Conservation (phyloP, 495 filamentous ascomycete genomes). For the Aspergillus sclerotiicarbonarius region DNA sequence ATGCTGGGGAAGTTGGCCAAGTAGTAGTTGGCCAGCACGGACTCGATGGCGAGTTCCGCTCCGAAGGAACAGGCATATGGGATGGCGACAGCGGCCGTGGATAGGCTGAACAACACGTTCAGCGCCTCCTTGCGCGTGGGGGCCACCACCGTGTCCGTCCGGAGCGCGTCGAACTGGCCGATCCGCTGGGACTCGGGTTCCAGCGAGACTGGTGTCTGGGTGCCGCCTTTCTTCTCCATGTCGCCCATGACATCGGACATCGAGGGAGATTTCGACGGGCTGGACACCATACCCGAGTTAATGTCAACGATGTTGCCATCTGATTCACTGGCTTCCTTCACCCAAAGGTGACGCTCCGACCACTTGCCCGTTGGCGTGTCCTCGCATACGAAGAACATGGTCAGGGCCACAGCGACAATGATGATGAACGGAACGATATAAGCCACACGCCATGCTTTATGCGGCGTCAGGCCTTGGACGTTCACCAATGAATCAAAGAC, state of each 20-base stretch:
- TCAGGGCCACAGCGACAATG: slow-evolving; percentile 61
- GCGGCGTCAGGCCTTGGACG: slow-evolving; percentile 52
- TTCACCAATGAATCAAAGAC: slow-evolving; percentile 78
- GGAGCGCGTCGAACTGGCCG: slow-evolving; percentile 55
- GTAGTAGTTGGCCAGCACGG: slow-evolving; percentile 78
- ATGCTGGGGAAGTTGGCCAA: slow-evolving; percentile 70
- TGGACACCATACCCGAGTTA: slow-evolving; percentile 36
- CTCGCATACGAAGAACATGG: slow-evolving; percentile 71
- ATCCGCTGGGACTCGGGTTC: slow-evolving; percentile 53
- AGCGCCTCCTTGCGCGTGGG: slow-evolving; percentile 62
- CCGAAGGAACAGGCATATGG: slow-evolving; percentile 89
- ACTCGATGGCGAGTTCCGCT: slow-evolving; percentile 81
- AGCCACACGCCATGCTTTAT: slow-evolving; percentile 78
- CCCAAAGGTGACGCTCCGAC: slow-evolving; percentile 63
- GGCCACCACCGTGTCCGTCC: slow-evolving; percentile 57
- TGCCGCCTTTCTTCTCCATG: slow-evolving; percentile 38
- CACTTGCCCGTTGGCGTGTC: slow-evolving; percentile 85
- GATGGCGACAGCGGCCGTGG: slow-evolving; percentile 63
- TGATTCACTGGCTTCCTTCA: slow-evolving; percentile 18
- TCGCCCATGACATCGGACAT: slow-evolving; percentile 45
- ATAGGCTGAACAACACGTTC: slow-evolving; percentile 58
- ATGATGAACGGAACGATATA: slow-evolving; percentile 83
- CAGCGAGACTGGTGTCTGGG: slow-evolving; percentile 26
- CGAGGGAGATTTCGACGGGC: slow-evolving; percentile 30
- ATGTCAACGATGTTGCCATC: slow-evolving; percentile 51